These are phyloP conservation scores for Schizosaccharomyces lindneri DNA, from an alignment of 805 yeast species.

Conservation along the genomic window DNA sequence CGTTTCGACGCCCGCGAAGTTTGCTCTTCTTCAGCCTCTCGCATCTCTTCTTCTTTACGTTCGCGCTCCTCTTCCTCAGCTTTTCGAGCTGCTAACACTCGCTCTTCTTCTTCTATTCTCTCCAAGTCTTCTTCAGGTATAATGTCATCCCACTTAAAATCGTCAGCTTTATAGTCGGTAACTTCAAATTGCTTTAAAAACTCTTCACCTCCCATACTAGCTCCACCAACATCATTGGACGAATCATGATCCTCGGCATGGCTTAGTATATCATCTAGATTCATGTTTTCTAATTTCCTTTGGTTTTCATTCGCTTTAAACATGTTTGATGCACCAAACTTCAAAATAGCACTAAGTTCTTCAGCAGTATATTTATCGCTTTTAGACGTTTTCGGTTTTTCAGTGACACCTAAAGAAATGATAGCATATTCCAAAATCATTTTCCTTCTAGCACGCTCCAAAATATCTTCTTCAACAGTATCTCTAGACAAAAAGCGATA, in stretches of 20 bases:
- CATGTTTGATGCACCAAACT: slow-evolving; percentile 97
- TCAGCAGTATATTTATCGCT: slow-evolving; percentile 33
- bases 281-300: slow-evolving; percentile 80
- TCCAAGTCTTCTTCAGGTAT: slow-evolving; percentile 84
- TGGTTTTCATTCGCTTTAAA: slow-evolving; percentile 83
- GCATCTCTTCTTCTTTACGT: background rate
- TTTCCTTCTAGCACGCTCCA: slow-evolving; percentile 90
- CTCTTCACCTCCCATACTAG: slow-evolving; percentile 96
- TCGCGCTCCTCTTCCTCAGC: background rate
- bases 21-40: background rate
- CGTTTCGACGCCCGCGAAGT: background rate
- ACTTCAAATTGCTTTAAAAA: slow-evolving; percentile 92
- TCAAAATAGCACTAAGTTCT: slow-evolving; percentile 76
- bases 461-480: slow-evolving; percentile 89
- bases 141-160: slow-evolving; percentile 92
- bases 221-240: slow-evolving; percentile 87
- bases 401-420: slow-evolving; percentile 85
- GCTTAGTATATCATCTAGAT: slow-evolving; percentile 79
- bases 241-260: slow-evolving; percentile 96
- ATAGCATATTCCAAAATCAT: slow-evolving; percentile 97
- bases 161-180: slow-evolving; percentile 74
- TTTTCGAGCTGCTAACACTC: slow-evolving; percentile 11
- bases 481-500: slow-evolving; percentile 91
- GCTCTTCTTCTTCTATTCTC: slow-evolving; percentile 76
- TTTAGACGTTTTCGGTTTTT: slow-evolving; percentile 36